A percentile compares a stretch with the other conserved stretches of the same genome.
phyloP scores from a whole-genome alignment of 2,329 filamentous ascomycete genomes.

The Escovopsis sp. region DNA sequence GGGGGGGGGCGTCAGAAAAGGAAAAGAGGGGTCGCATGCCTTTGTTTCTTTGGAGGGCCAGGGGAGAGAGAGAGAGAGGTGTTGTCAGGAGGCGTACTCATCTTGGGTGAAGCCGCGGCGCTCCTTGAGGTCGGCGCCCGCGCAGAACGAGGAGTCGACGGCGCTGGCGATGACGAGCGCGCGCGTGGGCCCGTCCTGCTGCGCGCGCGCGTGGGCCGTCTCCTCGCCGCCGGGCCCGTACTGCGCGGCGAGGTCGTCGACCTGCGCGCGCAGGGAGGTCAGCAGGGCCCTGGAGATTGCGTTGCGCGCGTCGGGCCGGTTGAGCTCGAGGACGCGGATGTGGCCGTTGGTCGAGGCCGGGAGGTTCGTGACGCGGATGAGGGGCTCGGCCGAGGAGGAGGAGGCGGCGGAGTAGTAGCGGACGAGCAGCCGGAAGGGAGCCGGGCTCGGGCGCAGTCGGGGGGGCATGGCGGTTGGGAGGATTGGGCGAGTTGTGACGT shows the following conservation, averaged over 20 bases:
- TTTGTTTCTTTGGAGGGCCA: too few species aligned
- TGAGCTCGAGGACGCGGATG: constrained; percentile 78
- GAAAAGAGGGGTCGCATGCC: too few species aligned
- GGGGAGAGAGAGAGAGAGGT: background rate
- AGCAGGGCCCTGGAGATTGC: constrained; percentile 75
- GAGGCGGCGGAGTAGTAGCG: constrained; percentile 12
- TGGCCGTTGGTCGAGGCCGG: constrained; percentile 66
- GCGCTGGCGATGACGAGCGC: constrained; percentile 75
- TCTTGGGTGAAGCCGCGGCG: constrained; percentile 58
- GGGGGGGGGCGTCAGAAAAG: too few species aligned
- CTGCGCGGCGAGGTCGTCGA: constrained; percentile 54
- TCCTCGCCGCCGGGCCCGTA: constrained; percentile 43
- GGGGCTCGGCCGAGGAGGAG: constrained; percentile 33
- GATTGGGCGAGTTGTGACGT: background rate
- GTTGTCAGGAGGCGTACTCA: constrained; percentile 49
- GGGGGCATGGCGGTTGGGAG: constrained; percentile 17
- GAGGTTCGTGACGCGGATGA: constrained; percentile 58
- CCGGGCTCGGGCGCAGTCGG: constrained; percentile 11
- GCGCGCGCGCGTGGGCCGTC: constrained; percentile 21
- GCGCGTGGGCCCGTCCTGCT: constrained; percentile 47
- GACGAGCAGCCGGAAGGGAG: constrained; percentile 8
- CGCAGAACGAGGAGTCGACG: constrained; percentile 79
- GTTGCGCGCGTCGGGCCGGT: constrained; percentile 74
- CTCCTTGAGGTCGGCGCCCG: constrained; percentile 90
- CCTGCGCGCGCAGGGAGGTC: constrained; percentile 51